phyloP scores from a whole-genome alignment of 345 rosid species.

The Cardamine resedifolia region DNA sequence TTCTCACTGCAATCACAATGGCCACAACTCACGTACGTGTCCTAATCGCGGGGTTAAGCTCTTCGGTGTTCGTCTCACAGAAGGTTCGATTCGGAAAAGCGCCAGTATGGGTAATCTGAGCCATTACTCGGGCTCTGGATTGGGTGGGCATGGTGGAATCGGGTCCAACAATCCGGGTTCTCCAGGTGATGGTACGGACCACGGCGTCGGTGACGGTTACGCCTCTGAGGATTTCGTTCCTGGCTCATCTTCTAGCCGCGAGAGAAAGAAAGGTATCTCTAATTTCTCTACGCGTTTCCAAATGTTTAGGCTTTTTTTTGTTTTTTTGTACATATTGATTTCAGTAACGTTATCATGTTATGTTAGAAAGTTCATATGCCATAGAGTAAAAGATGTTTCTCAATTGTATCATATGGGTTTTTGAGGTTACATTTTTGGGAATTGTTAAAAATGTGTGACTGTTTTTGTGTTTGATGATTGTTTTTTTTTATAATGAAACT shows the following conservation, averaged over 20 bases:
- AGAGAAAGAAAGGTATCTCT: conserved; percentile 26
- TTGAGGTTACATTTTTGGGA: not conserved
- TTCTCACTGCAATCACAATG: conserved; percentile 94
- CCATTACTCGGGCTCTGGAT: conserved; percentile 53
- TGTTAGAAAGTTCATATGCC: not conserved
- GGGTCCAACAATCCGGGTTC: conserved; percentile 51
- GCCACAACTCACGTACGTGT: conserved; percentile 94
- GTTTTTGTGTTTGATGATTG: not conserved
- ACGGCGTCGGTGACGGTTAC: conserved; percentile 62
- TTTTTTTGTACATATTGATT: not conserved
- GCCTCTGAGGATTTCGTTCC: conserved; percentile 93
- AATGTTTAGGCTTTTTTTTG: not conserved
- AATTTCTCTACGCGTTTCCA: not conserved
- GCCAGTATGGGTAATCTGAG: conserved; percentile 88
- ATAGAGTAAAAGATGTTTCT: not conserved
- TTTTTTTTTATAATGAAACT: conserved; percentile 1
- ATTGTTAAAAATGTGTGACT: not conserved
- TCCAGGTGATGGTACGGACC: conserved; percentile 59
- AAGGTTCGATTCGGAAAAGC: conserved; percentile 81
- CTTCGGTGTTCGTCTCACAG: conserved; percentile 87
- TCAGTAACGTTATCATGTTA: not conserved
- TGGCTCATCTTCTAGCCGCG: conserved; percentile 42
- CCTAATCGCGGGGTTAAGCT: conserved; percentile 88
- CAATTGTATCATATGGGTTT: not conserved
- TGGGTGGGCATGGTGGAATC: conserved; percentile 31